Percentiles rank a stretch among this genome's conserved stretches.
phyloP scores from a whole-genome alignment of 192 early-diverging fungal species.

The Physocladia obscura region DNA sequence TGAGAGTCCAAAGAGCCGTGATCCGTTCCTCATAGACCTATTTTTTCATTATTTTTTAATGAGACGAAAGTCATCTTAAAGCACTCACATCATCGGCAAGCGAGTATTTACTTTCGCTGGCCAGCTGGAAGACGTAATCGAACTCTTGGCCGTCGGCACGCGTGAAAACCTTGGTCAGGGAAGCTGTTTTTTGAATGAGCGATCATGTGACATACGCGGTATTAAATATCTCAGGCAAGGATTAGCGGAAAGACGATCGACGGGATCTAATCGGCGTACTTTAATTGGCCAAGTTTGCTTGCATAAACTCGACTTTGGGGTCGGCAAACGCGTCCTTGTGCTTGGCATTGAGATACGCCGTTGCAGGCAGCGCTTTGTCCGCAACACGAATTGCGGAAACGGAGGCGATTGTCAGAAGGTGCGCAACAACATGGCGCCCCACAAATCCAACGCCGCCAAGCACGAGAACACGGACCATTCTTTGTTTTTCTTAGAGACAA shows the following conservation, averaged over 20 bases:
- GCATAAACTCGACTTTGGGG: slow-evolving; percentile 71
- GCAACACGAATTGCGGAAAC: slow-evolving; percentile 67
- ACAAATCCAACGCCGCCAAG: slow-evolving; percentile 86
- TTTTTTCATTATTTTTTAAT: too few relatives aligned
- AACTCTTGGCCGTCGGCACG: slow-evolving; percentile 66
- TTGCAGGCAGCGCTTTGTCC: slow-evolving; percentile 81
- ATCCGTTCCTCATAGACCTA: slow-evolving; percentile 84
- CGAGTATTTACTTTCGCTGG: slow-evolving; percentile 92
- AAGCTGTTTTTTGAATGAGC: slow-evolving; percentile 54
- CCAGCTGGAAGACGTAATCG: slow-evolving; percentile 94
- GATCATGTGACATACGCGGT: too few relatives aligned
- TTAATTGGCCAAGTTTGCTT: slow-evolving; percentile 72
- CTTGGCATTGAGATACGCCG: slow-evolving; percentile 65
- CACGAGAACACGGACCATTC: slow-evolving; percentile 73
- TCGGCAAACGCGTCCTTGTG: slow-evolving; percentile 68
- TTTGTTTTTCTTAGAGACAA: too few relatives aligned
- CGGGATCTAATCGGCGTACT: slow-evolving; percentile 48
- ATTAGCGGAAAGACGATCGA: neutral
- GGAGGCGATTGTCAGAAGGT: slow-evolving; percentile 68
- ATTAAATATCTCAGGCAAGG: too few relatives aligned
- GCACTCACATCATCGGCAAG: slow-evolving; percentile 73
- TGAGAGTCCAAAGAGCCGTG: slow-evolving; percentile 66
- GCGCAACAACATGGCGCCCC: slow-evolving; percentile 74
- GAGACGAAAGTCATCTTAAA: too few relatives aligned
- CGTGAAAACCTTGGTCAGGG: slow-evolving; percentile 71